Conservation (phyloP, 225 moss, liverwort and hornwort species). For the Pseudisothecium myosuroides region DNA sequence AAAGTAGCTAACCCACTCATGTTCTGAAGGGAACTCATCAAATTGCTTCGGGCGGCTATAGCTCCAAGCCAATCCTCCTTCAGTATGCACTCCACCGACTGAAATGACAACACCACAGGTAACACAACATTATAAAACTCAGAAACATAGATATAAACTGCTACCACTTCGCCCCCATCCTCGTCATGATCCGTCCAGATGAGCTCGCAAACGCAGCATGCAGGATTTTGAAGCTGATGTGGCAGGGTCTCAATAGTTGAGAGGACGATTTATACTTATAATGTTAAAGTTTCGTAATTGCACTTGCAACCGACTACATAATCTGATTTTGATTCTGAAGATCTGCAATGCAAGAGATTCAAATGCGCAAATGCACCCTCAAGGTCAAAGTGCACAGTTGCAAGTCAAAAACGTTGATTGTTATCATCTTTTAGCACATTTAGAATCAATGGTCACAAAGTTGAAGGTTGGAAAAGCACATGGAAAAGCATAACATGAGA, state of each 20-base stretch:
- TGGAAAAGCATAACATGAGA: neutral
- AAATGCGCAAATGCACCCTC: neutral
- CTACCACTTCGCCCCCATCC: neutral
- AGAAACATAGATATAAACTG: neutral
- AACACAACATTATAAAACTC: neutral
- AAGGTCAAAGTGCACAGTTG: neutral
- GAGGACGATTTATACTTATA: neutral
- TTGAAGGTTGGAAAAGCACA: neutral
- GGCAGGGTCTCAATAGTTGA: neutral
- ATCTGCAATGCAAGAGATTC: neutral
- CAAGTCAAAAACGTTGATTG: neutral
- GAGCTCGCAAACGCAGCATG: neutral
- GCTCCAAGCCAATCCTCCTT: slow-evolving; percentile 38
- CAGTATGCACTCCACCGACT: slow-evolving; percentile 22
- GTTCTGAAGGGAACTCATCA: neutral
- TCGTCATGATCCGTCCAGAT: neutral
- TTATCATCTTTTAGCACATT: neutral
- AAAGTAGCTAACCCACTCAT: slow-evolving; percentile 37
- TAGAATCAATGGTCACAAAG: neutral
- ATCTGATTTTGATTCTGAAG: neutral
- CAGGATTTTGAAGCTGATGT: neutral
- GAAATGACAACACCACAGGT: neutral
- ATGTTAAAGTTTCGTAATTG: neutral
- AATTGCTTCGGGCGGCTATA: slow-evolving; percentile 1
- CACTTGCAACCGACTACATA: neutral